Evolutionary conservation across 768 basidiomycete genomes (phyloP).

Genomic region (Pleurotus citrinopileatus): DNA sequence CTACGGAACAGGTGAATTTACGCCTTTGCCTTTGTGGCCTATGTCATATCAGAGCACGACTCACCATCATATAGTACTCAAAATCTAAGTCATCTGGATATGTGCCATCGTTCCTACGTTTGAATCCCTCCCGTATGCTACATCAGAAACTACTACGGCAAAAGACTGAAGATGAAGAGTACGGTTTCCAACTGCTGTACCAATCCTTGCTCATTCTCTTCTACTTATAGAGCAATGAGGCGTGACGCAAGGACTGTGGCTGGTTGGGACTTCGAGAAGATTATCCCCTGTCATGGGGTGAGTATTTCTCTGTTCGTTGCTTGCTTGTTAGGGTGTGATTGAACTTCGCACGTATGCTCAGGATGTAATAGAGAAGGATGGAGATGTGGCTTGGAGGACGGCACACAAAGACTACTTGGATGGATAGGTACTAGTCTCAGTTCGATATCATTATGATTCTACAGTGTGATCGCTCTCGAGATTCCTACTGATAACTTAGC

Average conservation of each 20-base stretch:
- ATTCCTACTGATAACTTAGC: too few relatives aligned
- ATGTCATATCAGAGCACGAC: neutral
- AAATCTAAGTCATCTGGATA: slow-evolving; percentile 27
- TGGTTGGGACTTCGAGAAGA: slow-evolving; percentile 70
- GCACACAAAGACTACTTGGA: slow-evolving; percentile 26
- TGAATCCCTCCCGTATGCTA: slow-evolving; percentile 33
- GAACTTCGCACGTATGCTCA: slow-evolving; percentile 14
- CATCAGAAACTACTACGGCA: slow-evolving; percentile 31
- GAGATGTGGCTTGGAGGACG: slow-evolving; percentile 34
- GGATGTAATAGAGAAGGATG: slow-evolving; percentile 50
- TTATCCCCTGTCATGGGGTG: slow-evolving; percentile 70
- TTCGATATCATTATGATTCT: too few relatives aligned
- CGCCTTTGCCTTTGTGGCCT: neutral
- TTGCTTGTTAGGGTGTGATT: neutral
- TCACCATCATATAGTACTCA: too few relatives aligned
- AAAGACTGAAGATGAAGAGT: slow-evolving; percentile 35
- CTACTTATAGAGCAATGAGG: slow-evolving; percentile 48
- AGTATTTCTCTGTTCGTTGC: slow-evolving; percentile 11
- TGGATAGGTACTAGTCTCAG: slow-evolving; percentile 20
- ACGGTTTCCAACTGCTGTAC: slow-evolving; percentile 19
- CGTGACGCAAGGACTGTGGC: slow-evolving; percentile 62
- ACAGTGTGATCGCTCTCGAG: too few relatives aligned
- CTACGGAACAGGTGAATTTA: slow-evolving; percentile 62
- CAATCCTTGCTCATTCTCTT: neutral
- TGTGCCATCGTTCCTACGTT: slow-evolving; percentile 22